A percentile compares a stretch with the other conserved stretches of the same genome.
phyloP scores from a whole-genome alignment of 345 rosid species.

The Eucalyptus sp. region DNA sequence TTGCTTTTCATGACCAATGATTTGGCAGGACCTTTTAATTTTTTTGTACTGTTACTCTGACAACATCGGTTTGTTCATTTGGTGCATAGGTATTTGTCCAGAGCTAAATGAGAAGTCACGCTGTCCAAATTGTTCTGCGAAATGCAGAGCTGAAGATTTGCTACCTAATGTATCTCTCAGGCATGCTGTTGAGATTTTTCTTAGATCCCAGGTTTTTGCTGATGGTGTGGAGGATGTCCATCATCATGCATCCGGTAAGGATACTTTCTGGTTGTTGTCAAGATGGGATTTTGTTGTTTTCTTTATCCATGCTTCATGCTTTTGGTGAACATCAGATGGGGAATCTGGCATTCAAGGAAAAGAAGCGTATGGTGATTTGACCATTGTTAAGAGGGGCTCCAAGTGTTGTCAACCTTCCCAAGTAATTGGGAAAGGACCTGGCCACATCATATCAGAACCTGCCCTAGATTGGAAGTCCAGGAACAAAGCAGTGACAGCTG shows the following conservation, averaged over 20 bases:
- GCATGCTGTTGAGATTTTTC: conserved; percentile 29
- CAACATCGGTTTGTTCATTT: neutral
- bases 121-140: conserved; percentile 38
- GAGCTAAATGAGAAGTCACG: conserved; percentile 23
- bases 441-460: conserved; percentile 14
- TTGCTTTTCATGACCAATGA: neutral
- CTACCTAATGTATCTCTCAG: conserved; percentile 43
- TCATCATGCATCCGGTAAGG: conserved; percentile 28
- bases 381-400: conserved; percentile 2
- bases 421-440: conserved; percentile 17
- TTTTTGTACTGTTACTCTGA: neutral
- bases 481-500: neutral
- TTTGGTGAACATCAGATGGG: conserved; percentile 20
- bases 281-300: neutral
- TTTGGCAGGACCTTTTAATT: neutral
- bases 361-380: conserved; percentile 14
- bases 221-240: conserved; percentile 10
- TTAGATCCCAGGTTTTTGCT: conserved; percentile 13
- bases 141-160: conserved; percentile 23
- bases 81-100: conserved; percentile 20
- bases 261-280: neutral
- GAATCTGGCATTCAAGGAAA: conserved; percentile 45
- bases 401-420: conserved; percentile 9
- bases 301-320: neutral
- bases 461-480: neutral